Conservation (phyloP, 2,329 filamentous ascomycete species). For the Colletotrichum sansevieriae region DNA sequence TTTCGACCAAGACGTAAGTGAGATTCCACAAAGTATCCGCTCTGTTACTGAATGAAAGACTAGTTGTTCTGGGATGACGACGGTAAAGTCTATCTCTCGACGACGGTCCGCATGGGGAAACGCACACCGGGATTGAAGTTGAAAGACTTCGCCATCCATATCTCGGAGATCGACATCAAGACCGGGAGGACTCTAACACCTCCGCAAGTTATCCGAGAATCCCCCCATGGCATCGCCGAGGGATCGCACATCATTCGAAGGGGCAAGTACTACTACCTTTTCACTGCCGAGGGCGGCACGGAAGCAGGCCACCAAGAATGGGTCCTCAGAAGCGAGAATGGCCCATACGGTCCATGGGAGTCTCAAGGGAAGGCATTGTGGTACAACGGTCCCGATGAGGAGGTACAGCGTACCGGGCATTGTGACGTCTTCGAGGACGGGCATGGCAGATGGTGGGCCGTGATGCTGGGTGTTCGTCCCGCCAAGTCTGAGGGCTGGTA, state of each 20-base stretch:
- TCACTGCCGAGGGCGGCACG: conserved; percentile 57
- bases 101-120: conserved; percentile 51
- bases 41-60: not conserved
- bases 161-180: conserved; percentile 57
- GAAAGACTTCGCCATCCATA: conserved; percentile 66
- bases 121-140: conserved; percentile 54
- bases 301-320: conserved; percentile 66
- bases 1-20: conserved; percentile 65
- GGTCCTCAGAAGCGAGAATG: conserved; percentile 59
- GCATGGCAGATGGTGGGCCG: conserved; percentile 61
- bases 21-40: not conserved
- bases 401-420: conserved; percentile 64
- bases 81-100: conserved; percentile 63
- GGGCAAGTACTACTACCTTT: conserved; percentile 54
- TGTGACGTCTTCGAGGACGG: conserved; percentile 61
- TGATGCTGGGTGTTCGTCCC: conserved; percentile 61
- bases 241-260: conserved; percentile 56
- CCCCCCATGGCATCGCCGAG: conserved; percentile 56
- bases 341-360: conserved; percentile 64
- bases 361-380: conserved; percentile 59
- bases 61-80: conserved; percentile 63
- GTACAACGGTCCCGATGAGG: conserved; percentile 60
- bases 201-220: conserved; percentile 53
- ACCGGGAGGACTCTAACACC: conserved; percentile 56
- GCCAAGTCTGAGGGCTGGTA: conserved; percentile 46